Evolutionary conservation across 2,329 filamentous ascomycete species (phyloP).

Genomic region (Nothophaeocryptopus gaeumannii): DNA sequence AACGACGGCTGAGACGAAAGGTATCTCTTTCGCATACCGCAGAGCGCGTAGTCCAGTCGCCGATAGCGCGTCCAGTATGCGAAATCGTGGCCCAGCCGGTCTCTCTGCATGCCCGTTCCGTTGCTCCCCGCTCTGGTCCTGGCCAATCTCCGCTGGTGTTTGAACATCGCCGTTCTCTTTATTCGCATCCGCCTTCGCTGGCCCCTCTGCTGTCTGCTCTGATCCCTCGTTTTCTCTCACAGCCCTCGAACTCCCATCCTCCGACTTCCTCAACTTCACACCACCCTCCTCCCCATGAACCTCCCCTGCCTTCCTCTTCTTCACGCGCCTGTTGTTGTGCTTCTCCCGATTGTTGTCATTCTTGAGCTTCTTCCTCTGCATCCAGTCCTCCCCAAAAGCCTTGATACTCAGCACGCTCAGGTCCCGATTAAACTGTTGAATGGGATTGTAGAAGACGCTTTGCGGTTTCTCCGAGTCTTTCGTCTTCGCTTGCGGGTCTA

Average conservation of each 20-base stretch:
- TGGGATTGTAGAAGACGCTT: slow-evolving; percentile 94
- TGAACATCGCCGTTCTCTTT: not conserved
- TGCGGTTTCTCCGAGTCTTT: slow-evolving; percentile 56
- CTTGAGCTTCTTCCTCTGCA: slow-evolving; percentile 25
- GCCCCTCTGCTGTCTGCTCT: too few relatives aligned
- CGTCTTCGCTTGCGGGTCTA: slow-evolving; percentile 42
- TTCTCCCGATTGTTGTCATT: slow-evolving; percentile 35
- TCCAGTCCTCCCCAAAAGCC: slow-evolving; percentile 70
- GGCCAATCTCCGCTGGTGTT: not conserved
- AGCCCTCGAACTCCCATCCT: slow-evolving; percentile 4
- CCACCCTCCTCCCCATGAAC: slow-evolving; percentile 5
- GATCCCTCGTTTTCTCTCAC: not conserved
- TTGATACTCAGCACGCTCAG: slow-evolving; percentile 89
- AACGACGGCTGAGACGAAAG: slow-evolving; percentile 47
- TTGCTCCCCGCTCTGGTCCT: slow-evolving; percentile 3
- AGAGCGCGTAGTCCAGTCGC: slow-evolving; percentile 88
- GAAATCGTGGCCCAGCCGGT: slow-evolving; percentile 54
- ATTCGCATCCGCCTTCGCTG: not conserved
- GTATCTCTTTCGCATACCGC: slow-evolving; percentile 87
- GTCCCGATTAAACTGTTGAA: slow-evolving; percentile 98
- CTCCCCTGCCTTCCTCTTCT: slow-evolving; percentile 35
- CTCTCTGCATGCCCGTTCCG: slow-evolving; percentile 11
- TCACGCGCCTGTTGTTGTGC: slow-evolving; percentile 30
- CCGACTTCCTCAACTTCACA: slow-evolving; percentile 15
- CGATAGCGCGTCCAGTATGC: slow-evolving; percentile 91